Conservation (phyloP, 1,284 basidiomycete genomes). For the Pseudozyma sp. region DNA sequence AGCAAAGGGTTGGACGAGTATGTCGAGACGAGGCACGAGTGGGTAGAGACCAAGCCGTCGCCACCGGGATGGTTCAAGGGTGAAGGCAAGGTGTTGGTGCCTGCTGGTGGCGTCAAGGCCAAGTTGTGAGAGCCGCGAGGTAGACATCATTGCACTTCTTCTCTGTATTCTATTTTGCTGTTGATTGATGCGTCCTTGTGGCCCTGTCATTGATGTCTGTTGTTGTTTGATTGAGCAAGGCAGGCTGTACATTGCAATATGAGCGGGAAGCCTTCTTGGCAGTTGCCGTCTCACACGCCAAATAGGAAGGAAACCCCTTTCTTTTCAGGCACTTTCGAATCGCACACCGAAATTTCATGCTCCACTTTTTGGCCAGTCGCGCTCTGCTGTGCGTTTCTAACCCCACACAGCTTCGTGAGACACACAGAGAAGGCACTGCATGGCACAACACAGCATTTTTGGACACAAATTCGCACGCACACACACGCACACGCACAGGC, state of each 20-base stretch:
- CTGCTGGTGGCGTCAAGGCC: slow-evolving; percentile 22
- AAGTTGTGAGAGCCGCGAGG: slow-evolving; percentile 16
- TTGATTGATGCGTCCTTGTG: background rate
- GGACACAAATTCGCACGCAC: background rate
- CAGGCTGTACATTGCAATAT: background rate
- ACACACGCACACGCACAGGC: background rate
- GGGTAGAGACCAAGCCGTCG: slow-evolving; percentile 59
- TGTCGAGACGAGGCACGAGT: slow-evolving; percentile 65
- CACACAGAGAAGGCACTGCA: background rate
- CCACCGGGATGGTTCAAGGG: slow-evolving; percentile 65
- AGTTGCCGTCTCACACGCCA: too few relatives aligned
- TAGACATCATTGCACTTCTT: background rate
- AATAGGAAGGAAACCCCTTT: too few relatives aligned
- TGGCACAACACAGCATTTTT: slow-evolving; percentile 10
- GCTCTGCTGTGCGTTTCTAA: background rate
- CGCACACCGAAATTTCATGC: too few relatives aligned
- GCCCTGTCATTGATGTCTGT: too few relatives aligned
- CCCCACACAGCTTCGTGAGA: slow-evolving; percentile 1
- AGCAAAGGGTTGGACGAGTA: slow-evolving; percentile 66
- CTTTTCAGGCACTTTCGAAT: too few relatives aligned
- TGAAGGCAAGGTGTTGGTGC: slow-evolving; percentile 18
- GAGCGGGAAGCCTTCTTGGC: too few relatives aligned
- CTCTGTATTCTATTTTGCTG: background rate
- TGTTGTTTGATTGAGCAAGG: too few relatives aligned
- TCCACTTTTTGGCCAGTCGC: too few relatives aligned